These are phyloP conservation scores for Dothideomycetes sp. DNA, from an alignment of 2,329 filamentous ascomycete genomes.

Conservation along the genomic window DNA sequence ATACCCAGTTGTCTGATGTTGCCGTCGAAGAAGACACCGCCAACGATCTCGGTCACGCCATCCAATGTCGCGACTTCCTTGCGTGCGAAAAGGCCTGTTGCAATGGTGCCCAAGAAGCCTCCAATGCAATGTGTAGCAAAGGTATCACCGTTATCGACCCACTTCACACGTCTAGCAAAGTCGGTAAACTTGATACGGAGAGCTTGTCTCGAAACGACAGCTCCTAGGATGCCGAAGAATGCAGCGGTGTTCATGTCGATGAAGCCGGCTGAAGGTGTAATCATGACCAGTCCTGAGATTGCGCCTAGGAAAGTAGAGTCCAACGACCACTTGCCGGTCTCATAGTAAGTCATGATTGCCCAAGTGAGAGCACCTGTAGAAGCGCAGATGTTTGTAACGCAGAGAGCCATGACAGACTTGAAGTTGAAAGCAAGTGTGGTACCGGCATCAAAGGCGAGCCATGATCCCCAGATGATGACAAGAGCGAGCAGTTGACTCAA, in stretches of 20 bases:
- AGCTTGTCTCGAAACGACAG: constrained; percentile 42
- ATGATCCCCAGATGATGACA: constrained; percentile 44
- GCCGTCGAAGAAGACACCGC: constrained; percentile 46
- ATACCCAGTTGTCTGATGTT: constrained; percentile 42
- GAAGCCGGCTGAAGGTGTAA: constrained; percentile 42
- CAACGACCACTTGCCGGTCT: constrained; percentile 37
- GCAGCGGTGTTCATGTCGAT: constrained; percentile 42
- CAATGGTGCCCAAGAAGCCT: constrained; percentile 42
- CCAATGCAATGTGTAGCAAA: constrained; percentile 48
- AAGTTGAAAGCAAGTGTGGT: constrained; percentile 42
- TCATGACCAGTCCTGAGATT: constrained; percentile 45
- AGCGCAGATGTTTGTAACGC: constrained; percentile 42
- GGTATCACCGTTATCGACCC: constrained; percentile 48
- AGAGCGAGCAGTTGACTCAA: constrained; percentile 40
- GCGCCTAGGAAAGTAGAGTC: constrained; percentile 45
- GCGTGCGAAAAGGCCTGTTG: constrained; percentile 42
- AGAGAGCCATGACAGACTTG: constrained; percentile 42
- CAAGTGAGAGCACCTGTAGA: constrained; percentile 40
- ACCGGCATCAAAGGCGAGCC: constrained; percentile 44
- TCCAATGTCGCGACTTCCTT: constrained; percentile 46
- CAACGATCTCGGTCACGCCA: constrained; percentile 39
- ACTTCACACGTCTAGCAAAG: constrained; percentile 37
- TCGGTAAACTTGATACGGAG: constrained; percentile 45
- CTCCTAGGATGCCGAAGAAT: constrained; percentile 40
- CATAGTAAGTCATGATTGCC: constrained; percentile 37